These are phyloP conservation scores for Saturnispora besseyi DNA, from an alignment of 805 yeast genomes.

Conservation along the genomic window DNA sequence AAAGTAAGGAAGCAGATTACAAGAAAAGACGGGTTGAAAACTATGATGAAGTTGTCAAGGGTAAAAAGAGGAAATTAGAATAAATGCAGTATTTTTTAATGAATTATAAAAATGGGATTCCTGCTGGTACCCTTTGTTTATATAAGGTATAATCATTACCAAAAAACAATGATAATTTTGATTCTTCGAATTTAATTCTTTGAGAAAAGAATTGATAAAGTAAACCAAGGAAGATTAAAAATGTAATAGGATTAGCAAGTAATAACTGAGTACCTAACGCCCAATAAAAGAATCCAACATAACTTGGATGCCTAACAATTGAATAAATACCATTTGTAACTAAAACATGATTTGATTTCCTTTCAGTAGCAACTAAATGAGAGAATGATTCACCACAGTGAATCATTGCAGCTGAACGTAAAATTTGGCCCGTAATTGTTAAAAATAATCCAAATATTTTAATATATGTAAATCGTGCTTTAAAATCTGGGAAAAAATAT, in stretches of 20 bases:
- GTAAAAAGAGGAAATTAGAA: background rate
- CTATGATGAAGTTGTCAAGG: background rate
- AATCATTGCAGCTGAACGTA: conserved; percentile 73
- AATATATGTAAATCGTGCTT: conserved; percentile 21
- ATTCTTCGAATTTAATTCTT: conserved; percentile 69
- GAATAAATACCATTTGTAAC: conserved; percentile 70
- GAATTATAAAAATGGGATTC: conserved; percentile 52
- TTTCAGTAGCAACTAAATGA: conserved; percentile 58
- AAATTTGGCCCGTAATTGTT: conserved; percentile 51
- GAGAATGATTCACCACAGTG: conserved; percentile 83
- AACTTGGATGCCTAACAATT: conserved; percentile 75
- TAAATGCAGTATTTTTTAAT: background rate
- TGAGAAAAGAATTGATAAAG: conserved; percentile 60
- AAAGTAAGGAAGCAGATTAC: background rate
- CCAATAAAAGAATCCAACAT: conserved; percentile 90
- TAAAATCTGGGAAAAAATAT: conserved; percentile 32
- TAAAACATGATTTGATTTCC: conserved; percentile 47
- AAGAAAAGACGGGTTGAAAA: background rate
- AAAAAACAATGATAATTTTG: conserved; percentile 54
- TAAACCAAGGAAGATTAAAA: conserved; percentile 43
- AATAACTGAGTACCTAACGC: conserved; percentile 76
- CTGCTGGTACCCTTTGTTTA: conserved; percentile 37
- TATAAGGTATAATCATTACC: conserved; percentile 56
- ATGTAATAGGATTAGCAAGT: conserved; percentile 56
- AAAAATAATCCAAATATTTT: conserved; percentile 39